A percentile compares a stretch with the other conserved stretches of the same genome.
Conservation (phyloP, 176 grass and related monocot genomes). For the Paspalum notatum region DNA sequence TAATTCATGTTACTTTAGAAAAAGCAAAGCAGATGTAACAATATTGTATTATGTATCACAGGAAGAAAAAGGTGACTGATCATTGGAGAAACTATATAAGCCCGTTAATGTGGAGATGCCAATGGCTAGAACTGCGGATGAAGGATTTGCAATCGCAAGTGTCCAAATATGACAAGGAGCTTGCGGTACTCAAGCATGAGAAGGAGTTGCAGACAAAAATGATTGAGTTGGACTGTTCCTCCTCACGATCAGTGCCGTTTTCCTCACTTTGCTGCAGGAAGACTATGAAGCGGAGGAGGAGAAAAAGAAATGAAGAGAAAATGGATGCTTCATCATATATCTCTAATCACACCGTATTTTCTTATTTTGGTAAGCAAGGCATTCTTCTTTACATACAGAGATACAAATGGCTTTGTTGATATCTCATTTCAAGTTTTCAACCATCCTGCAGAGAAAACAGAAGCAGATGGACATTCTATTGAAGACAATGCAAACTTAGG, state of each 20-base stretch:
- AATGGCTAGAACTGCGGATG: slow-evolving; percentile 84
- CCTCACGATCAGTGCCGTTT: slow-evolving; percentile 80
- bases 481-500: slow-evolving; percentile 66
- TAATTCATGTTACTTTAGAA: slow-evolving; percentile 3
- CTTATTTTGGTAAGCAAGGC: slow-evolving; percentile 76
- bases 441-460: slow-evolving; percentile 59
- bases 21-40: slow-evolving; percentile 2
- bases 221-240: slow-evolving; percentile 86
- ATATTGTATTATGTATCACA: slow-evolving; percentile 41
- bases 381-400: slow-evolving; percentile 36
- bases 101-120: slow-evolving; percentile 82
- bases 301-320: slow-evolving; percentile 73
- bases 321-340: slow-evolving; percentile 65
- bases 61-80: slow-evolving; percentile 92
- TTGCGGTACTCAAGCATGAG: slow-evolving; percentile 74
- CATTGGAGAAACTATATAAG: slow-evolving; percentile 88
- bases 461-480: slow-evolving; percentile 78
- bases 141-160: slow-evolving; percentile 81
- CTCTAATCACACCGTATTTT: slow-evolving; percentile 70
- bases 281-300: slow-evolving; percentile 85
- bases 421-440: slow-evolving; percentile 39
- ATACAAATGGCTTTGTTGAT: slow-evolving; percentile 25
- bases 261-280: slow-evolving; percentile 59
- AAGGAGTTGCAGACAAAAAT: slow-evolving; percentile 92
- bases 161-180: slow-evolving; percentile 81